Evolutionary conservation across 495 filamentous ascomycete genomes (phyloP).

Genomic region (Penicillium taxi): DNA sequence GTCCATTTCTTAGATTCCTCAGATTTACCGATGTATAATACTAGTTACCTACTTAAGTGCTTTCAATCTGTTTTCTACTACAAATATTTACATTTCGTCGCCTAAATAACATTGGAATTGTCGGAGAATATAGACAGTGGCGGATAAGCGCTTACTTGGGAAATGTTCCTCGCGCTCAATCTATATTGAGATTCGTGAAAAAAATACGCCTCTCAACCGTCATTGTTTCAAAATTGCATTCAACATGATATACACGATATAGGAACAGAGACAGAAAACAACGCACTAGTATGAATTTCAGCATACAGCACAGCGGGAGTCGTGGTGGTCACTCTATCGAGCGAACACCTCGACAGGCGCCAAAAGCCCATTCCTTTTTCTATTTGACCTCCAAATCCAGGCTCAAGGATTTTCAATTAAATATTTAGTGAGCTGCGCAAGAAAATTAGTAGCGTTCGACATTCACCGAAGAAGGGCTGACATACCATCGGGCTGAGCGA

Average conservation of each 20-base stretch:
- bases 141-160: no score
- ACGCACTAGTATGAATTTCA: constrained; percentile 35
- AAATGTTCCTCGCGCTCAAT: no score
- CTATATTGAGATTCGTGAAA: no score
- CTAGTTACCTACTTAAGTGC: no score
- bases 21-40: no score
- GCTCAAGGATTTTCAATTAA: constrained; percentile 25
- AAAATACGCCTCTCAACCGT: constrained; percentile 5
- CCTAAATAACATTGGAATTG: no score
- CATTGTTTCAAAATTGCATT: constrained; percentile 33
- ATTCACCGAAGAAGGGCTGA: background rate
- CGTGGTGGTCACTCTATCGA: constrained; percentile 17
- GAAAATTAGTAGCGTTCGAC: constrained; percentile 10
- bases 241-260: constrained; percentile 44
- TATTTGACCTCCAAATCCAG: constrained; percentile 26
- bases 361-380: constrained; percentile 33
- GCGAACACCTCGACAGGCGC: constrained; percentile 20
- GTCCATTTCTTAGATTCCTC: no score
- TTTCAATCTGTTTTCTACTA: no score
- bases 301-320: constrained; percentile 31
- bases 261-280: constrained; percentile 28
- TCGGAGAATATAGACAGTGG: no score
- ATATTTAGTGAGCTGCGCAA: constrained; percentile 35
- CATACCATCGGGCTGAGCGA: constrained; percentile 81
- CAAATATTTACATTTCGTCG: no score